Base-by-base conservation (phyloP, 345 rosid genomes). In the Pseudoturritis turrita region DNA sequence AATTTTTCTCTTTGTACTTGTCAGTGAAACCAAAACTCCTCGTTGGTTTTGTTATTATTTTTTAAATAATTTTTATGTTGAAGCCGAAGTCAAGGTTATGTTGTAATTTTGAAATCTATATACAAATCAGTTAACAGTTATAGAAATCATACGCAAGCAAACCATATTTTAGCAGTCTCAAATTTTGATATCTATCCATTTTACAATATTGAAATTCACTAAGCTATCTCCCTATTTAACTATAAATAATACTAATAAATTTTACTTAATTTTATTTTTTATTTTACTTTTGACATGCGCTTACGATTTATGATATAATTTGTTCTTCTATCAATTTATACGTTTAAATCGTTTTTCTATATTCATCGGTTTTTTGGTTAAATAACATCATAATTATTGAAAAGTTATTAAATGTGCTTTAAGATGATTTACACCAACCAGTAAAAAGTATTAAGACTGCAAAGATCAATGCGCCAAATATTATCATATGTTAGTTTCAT, bases 1-100 rank as follows among this genome's bases (percentile, higher is more conserved):
- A 47, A 50, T 17, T 66, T 67, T 45, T 11, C 21, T 40, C 29
- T 56, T 54, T 69, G 35, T 66, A 37, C 39, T n/a, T 60, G 52
- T 39, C 18, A 22, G 55, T 45, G 64, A 70, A 35, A 37, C 5
- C 5, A 68, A 68, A 49, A 22, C 46, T 22, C 33, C 6, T 49
- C 18, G 44, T 35, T 49, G 46, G 3, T 19, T 37, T 54, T n/a
- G n/a, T n/a, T n/a, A n/a, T 26, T 12, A 45, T 15, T 46, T 4
- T 62, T 28, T 0, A 25, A 12, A 28, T 7, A 6, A 54, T 8
- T 36, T 40, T 39, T 22, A 7, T 8, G 36, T 60, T 10, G 33
- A 4, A 22, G 2, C 31, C 0, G 6, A 3, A 41, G 62, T 25
- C 41, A 36, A 19, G 17, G 2, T 31, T 55, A 29, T 28, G 21